Conservation (phyloP, 1,139 yeast genomes). For the Pichia cactophila region DNA sequence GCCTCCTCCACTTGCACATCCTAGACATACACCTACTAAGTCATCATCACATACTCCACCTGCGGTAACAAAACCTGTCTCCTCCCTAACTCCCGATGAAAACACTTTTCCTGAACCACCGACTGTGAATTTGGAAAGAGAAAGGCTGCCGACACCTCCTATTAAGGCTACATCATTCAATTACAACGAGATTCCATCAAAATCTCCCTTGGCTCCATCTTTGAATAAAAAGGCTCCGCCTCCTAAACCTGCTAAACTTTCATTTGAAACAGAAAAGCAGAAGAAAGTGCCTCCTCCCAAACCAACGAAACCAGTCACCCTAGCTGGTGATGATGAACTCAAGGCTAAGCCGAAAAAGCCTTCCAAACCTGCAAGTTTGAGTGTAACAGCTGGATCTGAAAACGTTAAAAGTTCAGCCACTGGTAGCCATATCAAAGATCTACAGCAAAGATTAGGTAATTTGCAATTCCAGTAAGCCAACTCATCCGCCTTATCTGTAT, state of each 20-base stretch:
- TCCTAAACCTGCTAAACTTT: constrained; percentile 27
- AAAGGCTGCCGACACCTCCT: not conserved
- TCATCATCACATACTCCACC: not conserved
- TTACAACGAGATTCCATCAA: not conserved
- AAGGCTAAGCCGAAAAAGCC: constrained; percentile 25
- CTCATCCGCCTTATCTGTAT: not conserved
- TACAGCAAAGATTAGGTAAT: constrained; percentile 23
- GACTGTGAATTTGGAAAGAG: not conserved
- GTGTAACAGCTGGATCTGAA: not conserved
- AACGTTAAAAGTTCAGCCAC: constrained; percentile 14
- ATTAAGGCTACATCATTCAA: not conserved
- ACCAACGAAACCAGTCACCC: constrained; percentile 32
- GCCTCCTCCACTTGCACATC: constrained; percentile 23
- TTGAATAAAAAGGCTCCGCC: constrained; percentile 22
- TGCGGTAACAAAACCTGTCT: not conserved
- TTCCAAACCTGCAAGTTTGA: constrained; percentile 1
- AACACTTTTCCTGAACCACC: not conserved
- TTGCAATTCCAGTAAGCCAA: constrained; percentile 12
- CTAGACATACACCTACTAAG: not conserved
- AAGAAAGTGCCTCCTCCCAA: constrained; percentile 19
- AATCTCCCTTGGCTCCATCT: constrained; percentile 2
- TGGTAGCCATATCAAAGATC: constrained; percentile 25
- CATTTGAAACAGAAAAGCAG: not conserved
- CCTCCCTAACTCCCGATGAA: not conserved
- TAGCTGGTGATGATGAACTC: not conserved